Evolutionary conservation across 306 rosid genomes (phyloP).

Genomic region (Chamaecrista fasciculata): DNA sequence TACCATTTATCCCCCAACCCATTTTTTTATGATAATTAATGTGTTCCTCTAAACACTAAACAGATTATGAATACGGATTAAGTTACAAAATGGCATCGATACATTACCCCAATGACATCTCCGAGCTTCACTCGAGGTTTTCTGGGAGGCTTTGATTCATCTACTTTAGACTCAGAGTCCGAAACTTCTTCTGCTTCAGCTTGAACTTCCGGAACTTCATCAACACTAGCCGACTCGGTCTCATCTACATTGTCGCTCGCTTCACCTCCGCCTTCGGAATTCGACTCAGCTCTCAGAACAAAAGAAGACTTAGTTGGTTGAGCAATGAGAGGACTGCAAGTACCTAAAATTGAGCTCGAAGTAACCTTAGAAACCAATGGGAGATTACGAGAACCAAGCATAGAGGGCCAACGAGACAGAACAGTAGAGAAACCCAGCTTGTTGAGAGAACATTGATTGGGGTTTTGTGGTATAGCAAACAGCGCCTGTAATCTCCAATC

Average conservation of each 20-base stretch:
- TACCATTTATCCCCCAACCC: neutral
- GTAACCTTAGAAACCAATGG: constrained; percentile 44
- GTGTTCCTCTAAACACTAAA: neutral
- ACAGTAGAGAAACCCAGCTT: constrained; percentile 42
- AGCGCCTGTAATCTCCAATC: constrained; percentile 42
- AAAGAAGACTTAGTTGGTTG: constrained; percentile 36
- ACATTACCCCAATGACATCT: constrained; percentile 91
- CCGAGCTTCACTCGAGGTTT: constrained; percentile 87
- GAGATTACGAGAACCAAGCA: constrained; percentile 23
- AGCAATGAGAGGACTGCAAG: constrained; percentile 39
- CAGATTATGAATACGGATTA: neutral
- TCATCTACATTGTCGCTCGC: constrained; percentile 33
- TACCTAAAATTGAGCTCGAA: constrained; percentile 43
- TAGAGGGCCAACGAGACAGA: constrained; percentile 36
- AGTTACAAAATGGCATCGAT: neutral
- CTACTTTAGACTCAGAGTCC: constrained; percentile 40
- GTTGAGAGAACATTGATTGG: constrained; percentile 36
- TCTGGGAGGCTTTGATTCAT: constrained; percentile 49
- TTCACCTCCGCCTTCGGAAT: constrained; percentile 39
- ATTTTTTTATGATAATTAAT: neutral
- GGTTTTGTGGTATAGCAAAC: constrained; percentile 42
- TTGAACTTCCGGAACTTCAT: constrained; percentile 39
- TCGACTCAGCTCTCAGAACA: constrained; percentile 57
- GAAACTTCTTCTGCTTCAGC: constrained; percentile 26
- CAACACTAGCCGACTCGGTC: constrained; percentile 28